Evolutionary conservation across 2,329 filamentous ascomycete species (phyloP), one percentile per base, ranked within the genome.

Genomic region (Calonectria montana): DNA sequence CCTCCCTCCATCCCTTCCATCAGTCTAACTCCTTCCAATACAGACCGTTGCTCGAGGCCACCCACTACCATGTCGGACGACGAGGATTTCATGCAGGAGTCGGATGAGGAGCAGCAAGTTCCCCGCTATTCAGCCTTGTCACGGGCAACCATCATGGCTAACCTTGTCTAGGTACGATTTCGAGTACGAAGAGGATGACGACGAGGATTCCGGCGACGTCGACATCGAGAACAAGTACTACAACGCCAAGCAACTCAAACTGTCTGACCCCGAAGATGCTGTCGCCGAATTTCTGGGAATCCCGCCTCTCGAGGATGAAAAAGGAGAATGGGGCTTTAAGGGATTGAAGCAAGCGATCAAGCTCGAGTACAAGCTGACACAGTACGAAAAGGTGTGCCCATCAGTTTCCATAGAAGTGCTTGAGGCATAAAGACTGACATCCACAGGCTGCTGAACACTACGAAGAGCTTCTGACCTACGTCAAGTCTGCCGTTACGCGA

Each of bases 161-260:
- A 81, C 70, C 15, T 15, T 13, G 23, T 65, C 13, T 66, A 86
- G 85, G 91, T 98, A 98, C 82, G 97, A 98, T 85, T 98, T 98
- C 83, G 96, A 98, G 81, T 98, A 98, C 84, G 96, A 98, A 82
- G 97, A 92, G 71, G 95, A 95, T 76, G 95, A 98, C 69, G 95
- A 97, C 61, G 94, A 97, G 50, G 93, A 98, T 70, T 91, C 90
- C 37, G 95, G 93, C 70, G 95, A 98, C 82, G 94, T 98, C 79
- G 95, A 96, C 77, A 97, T 98, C 82, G 97, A 99, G 83, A 99
- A 99, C 88, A 98, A 98, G 86, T 99, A 99, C 88, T 99, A 98
- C 89, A 98, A 98, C 85, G 97, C 97, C 50, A 99, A 99, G 86
- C 96, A 98, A 86, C 92, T 97, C 82, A 99, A 98, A 87, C 88